Evolutionary conservation across 139 green algal species (phyloP), one percentile per base, ranked within the genome.

Genomic region (Tetraselmis striata): DNA sequence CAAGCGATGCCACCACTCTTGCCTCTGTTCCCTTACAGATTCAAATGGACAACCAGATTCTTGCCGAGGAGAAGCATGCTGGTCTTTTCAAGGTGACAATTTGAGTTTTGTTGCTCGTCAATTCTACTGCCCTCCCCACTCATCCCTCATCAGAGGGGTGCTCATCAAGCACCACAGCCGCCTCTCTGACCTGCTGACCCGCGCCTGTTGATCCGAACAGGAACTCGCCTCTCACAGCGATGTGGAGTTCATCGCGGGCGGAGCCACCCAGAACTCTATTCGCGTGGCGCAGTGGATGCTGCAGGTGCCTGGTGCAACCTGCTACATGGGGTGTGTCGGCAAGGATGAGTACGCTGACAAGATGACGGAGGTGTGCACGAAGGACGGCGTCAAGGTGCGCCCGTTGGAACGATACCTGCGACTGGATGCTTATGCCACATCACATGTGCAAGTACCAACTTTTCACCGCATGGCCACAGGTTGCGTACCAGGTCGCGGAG

Each of bases 201-300:
- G n/a, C n/a, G n/a, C n/a, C n/a, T 0, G 23, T 2, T 59, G 80
- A n/a, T n/a, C n/a, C n/a, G n/a, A n/a, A n/a, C 90, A 96, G 92
- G 95, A 97, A 86, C 91, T 99, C 58, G 89, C 92, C 24, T 85
- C 91, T 1, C 89, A 91, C 75, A 83, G 87, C 30, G 83, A 88
- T 23, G 95, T 98, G 1, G 94, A 98, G 90, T 99, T 99, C 90
- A 98, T 99, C 80, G 93, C 97, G 18, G 97, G 97, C 31, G 97
- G 97, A 28, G 97, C 97, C 58, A 99, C 97, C 24, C 97, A 99
- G 85, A 99, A 99, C 90, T 93, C 89, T 31, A 97, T 97, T 30
- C 93, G 97, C 30, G 89, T 99, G n/a, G 94, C 94, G 31, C 97
- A 99, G 89, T 99, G 97, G 97, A 97, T 99, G 95, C 90, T 99